phyloP scores from a whole-genome alignment of 352 stramenopile species.

The Phytopythium helicoides region DNA sequence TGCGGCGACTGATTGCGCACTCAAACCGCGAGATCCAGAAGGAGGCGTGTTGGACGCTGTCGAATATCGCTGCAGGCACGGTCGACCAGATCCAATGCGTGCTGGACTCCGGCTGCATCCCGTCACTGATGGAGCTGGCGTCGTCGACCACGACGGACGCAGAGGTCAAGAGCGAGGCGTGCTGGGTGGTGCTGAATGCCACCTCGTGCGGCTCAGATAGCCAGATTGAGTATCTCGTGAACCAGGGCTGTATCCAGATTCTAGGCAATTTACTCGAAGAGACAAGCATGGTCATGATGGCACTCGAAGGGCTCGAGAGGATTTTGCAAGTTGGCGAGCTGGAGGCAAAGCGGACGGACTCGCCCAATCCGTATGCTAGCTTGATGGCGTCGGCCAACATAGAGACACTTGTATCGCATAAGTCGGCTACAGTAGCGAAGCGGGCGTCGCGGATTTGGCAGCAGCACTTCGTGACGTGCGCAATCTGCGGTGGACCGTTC shows the following conservation, averaged over 20 bases:
- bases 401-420: constrained; percentile 93
- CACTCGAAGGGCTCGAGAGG: constrained; percentile 95
- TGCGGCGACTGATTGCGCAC: constrained; percentile 94
- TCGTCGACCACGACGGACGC: constrained; percentile 90
- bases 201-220: constrained; percentile 97
- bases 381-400: constrained; percentile 91
- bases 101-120: constrained; percentile 95
- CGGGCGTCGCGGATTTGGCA: constrained; percentile 97
- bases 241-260: constrained; percentile 87
- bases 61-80: constrained; percentile 97
- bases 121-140: constrained; percentile 93
- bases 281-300: constrained; percentile 99
- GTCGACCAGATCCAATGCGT: constrained; percentile 98
- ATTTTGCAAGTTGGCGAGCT: constrained; percentile 95
- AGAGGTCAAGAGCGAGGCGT: constrained; percentile 97
- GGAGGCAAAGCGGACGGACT: constrained; percentile 79
- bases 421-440: constrained; percentile 94
- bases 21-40: constrained; percentile 98
- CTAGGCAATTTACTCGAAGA: constrained; percentile 93
- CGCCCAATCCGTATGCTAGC: constrained; percentile 87
- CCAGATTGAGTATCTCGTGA: constrained; percentile 91
- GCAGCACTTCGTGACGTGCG: constrained; percentile 97
- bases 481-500: constrained; percentile 95
- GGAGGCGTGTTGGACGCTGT: constrained; percentile 95
- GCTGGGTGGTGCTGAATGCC: constrained; percentile 98